Conservation (phyloP, 176 grass and related monocot genomes). For the Musa itinerans region DNA sequence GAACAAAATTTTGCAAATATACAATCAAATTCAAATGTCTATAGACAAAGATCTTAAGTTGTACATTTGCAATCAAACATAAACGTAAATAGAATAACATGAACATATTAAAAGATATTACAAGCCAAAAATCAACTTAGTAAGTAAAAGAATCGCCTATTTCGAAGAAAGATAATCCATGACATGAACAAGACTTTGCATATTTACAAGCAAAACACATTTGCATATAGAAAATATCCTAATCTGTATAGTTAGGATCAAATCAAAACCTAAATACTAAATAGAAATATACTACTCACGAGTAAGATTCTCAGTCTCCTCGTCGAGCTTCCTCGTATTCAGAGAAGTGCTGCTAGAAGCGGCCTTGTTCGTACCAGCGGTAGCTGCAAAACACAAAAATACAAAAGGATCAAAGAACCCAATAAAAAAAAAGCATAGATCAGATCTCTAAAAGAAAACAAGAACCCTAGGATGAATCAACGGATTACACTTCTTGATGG, state of each 20-base stretch:
- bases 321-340: slow-evolving; percentile 66
- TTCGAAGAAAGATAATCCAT: no score
- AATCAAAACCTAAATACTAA: no score
- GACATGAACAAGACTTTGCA: no score
- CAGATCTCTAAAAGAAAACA: neutral
- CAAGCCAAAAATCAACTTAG: no score
- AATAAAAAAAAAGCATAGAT: neutral
- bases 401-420: neutral
- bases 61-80: neutral
- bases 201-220: no score
- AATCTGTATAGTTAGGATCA: no score
- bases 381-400: slow-evolving; percentile 29
- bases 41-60: neutral
- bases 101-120: neutral
- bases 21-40: no score
- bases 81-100: neutral
- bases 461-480: no score
- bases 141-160: no score
- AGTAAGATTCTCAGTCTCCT: slow-evolving; percentile 61
- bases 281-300: slow-evolving; percentile 27
- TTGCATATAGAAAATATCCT: no score
- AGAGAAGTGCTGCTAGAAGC: slow-evolving; percentile 48
- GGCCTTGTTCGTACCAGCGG: slow-evolving; percentile 53
- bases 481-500: slow-evolving; percentile 51
- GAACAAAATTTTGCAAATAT: no score